Evolutionary conservation across 768 basidiomycete species (phyloP), one percentile per base, ranked within the genome.

Genomic region (Mycena maculata): DNA sequence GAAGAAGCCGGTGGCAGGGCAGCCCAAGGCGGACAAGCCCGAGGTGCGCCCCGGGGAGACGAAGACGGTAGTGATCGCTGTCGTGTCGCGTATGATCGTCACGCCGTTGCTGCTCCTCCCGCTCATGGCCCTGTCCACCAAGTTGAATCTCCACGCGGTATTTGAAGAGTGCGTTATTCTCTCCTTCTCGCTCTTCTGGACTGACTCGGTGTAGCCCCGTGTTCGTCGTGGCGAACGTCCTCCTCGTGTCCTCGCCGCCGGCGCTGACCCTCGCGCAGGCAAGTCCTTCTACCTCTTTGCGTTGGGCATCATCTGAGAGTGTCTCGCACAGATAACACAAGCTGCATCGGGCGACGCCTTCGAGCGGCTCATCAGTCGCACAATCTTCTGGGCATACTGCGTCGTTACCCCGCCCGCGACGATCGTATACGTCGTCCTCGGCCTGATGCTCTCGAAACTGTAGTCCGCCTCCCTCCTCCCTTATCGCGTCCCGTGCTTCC

Each of bases 341-440:
- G 91, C 92, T 0, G 92, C 91, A 2, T 91, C 73, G 0, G 93
- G 94, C 3, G 94, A 94, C 73, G 90, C 93, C 0, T 98, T 99
- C 75, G 97, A 98, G 80, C 84, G 58, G 15, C 58, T 98, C 38
- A 92, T 98, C 76, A 91, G 90, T 65, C 87, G 93, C 58, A 98
- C 96, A 0, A 94, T 98, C 65, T 95, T 95, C 76, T 96, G 95
- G 94, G 86, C 91, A 2, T 98, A 97, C 75, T 95, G 93, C 71
- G 80, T 95, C 36, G 81, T 96, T 61, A 96, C 96, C 0, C 95
- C 96, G 2, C 92, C 93, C 2, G 84, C 91, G n/a, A 94, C 90
- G 59, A 88, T 95, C 60, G 73, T 83, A 20, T 91, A 90, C 73
- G 92, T 96, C 53, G 85, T 96, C 47, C 74, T 93, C 28, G 95